Evolutionary conservation across 169 alveolate genomes (phyloP), one percentile per base, ranked within the genome.

Genomic region (Cryptosporidium bovis): DNA sequence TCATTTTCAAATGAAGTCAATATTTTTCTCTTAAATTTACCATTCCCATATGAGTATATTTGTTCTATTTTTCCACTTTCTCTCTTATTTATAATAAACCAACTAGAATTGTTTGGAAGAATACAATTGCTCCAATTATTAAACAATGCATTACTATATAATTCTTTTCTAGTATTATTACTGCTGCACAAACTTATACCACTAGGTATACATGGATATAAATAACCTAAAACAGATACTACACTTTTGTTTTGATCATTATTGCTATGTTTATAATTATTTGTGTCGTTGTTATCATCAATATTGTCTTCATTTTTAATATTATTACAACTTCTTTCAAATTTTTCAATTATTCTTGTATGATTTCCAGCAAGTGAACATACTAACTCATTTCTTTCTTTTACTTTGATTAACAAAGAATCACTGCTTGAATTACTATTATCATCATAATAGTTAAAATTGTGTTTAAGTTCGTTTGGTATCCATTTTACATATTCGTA

Each of bases 151-250:
- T 68, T 36, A 20, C 33, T 60, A 62, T 77, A 77, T 6, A 77
- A 66, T 13, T 77, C 87, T 60, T 60, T 77, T 15, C 36, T 40
- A 6, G 56, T 77, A 46, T 46, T 60, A 44, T n/a, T 60, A 50
- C 77, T 77, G 8, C 77, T 77, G 24, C 87, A 77, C 12, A 77
- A 77, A 20, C 87, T 60, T 27, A 77, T 60, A 20, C 87, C 87
- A 56, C 65, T 60, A 34, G 69, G 64, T 10, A 77, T 60, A 12
- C 27, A 55, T 40, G 87, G 87, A 46, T 60, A 24, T 33, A 77
- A 5, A 40, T 18, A 60, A 6, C 87, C 71, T 20, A 77, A 36
- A n/a, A 77, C 65, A 12, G 20, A 40, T 3, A 77, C 33, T 7
- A 33, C 13, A 27, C 51, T 40, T 16, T 67, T n/a, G 15, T 48